Conservation (phyloP, 148 eudicot species). For the Vaccinium vitisidaea region DNA sequence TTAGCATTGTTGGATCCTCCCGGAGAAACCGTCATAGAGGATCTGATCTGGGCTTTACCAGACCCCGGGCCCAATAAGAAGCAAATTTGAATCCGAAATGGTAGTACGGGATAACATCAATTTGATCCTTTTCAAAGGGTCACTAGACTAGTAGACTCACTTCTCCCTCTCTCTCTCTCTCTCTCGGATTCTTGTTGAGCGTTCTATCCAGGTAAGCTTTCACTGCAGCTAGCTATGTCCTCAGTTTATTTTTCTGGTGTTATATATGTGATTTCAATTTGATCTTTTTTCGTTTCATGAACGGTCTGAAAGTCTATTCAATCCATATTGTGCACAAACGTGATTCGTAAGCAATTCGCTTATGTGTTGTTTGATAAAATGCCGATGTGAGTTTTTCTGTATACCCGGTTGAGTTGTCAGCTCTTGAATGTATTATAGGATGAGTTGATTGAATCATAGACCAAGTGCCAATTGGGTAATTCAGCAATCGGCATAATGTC, state of each 20-base stretch:
- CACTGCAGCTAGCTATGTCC: neutral
- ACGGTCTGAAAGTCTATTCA: neutral
- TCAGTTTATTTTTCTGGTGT: neutral
- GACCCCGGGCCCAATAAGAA: no score
- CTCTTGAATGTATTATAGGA: neutral
- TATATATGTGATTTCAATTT: neutral
- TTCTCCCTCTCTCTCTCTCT: neutral
- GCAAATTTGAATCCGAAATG: no score
- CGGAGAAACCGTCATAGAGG: no score
- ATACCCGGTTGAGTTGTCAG: neutral
- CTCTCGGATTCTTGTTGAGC: neutral
- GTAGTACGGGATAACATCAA: no score
- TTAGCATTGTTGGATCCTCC: no score
- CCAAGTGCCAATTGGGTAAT: neutral
- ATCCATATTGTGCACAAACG: neutral
- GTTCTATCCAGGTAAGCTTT: neutral
- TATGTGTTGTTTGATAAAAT: constrained; percentile 7
- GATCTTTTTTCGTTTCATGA: neutral
- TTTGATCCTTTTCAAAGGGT: no score
- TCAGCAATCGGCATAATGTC: neutral
- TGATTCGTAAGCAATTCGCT: neutral
- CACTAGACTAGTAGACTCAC: no score
- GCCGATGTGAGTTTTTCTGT: neutral
- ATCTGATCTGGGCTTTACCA: no score
- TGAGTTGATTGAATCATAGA: neutral